A percentile compares a stretch with the other conserved stretches of the same genome.
phyloP scores from a whole-genome alignment of 2,329 filamentous ascomycete genomes.

The Neofusicoccum ribis region DNA sequence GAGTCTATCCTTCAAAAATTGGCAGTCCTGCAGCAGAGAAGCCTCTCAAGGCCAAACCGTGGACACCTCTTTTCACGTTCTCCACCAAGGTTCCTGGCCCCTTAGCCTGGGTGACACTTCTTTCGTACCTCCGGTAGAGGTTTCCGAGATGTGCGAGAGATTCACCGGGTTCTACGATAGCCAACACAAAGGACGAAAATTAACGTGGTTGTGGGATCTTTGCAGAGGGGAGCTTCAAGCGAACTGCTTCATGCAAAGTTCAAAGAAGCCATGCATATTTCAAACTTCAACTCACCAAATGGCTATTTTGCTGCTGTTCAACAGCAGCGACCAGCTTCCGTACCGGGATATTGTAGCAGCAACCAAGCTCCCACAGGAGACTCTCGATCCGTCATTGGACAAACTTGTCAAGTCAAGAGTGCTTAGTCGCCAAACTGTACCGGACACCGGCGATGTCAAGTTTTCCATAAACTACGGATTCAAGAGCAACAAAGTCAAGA shows the following conservation, averaged over 20 bases:
- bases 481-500: background rate
- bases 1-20: background rate
- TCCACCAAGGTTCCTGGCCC: background rate
- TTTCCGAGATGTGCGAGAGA: background rate
- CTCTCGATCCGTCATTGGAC: background rate
- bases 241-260: background rate
- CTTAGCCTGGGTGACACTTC: background rate
- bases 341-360: background rate
- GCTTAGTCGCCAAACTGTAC: background rate
- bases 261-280: background rate
- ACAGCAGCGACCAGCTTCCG: background rate
- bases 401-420: background rate
- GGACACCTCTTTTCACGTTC: background rate
- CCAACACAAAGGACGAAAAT: background rate
- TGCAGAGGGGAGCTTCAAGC: background rate
- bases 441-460: background rate
- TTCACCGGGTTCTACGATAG: background rate
- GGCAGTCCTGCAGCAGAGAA: background rate
- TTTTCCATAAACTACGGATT: background rate
- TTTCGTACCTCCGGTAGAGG: background rate
- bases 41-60: background rate
- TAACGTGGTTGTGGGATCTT: background rate
- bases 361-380: background rate
- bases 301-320: background rate
- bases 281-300: background rate